Evolutionary conservation across 1,284 basidiomycete species (phyloP).

Genomic region (Cryptococcus depauperatus): DNA sequence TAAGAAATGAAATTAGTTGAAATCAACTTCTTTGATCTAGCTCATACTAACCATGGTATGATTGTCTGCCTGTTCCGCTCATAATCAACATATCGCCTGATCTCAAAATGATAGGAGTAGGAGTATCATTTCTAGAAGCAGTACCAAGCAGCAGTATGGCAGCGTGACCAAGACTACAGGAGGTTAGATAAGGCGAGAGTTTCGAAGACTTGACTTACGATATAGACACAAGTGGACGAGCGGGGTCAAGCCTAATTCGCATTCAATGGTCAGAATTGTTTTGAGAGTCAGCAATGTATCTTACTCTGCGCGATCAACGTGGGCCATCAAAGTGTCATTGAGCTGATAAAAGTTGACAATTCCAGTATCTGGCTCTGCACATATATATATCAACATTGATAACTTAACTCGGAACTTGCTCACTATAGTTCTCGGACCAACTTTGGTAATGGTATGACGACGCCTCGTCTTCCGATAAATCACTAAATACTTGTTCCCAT

Average conservation of each 20-base stretch:
- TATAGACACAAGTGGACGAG: constrained; percentile 72
- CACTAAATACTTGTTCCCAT: constrained; percentile 60
- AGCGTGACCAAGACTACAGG: constrained; percentile 66
- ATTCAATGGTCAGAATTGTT: background rate
- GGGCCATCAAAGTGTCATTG: constrained; percentile 82
- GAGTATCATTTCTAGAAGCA: constrained; percentile 62
- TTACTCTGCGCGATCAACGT: constrained; percentile 79
- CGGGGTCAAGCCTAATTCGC: constrained; percentile 53
- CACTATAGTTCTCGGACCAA: constrained; percentile 71
- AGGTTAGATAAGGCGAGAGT: background rate
- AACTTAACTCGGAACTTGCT: constrained; percentile 6
- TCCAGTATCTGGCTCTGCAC: constrained; percentile 74
- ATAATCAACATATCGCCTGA: constrained; percentile 87
- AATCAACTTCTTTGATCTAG: background rate
- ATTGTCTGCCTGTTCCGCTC: constrained; percentile 72
- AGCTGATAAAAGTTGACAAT: constrained; percentile 87
- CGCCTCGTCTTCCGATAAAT: constrained; percentile 26
- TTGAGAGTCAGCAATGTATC: constrained; percentile 9
- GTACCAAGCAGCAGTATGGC: constrained; percentile 84
- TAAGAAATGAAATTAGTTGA: background rate
- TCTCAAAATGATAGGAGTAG: constrained; percentile 67
- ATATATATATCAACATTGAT: background rate
- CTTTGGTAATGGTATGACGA: constrained; percentile 54
- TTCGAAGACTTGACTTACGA: constrained; percentile 54
- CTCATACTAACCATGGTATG: constrained; percentile 74